Evolutionary conservation across 495 filamentous ascomycete genomes (phyloP).

Genomic region (Trichocladium uniseriatum): DNA sequence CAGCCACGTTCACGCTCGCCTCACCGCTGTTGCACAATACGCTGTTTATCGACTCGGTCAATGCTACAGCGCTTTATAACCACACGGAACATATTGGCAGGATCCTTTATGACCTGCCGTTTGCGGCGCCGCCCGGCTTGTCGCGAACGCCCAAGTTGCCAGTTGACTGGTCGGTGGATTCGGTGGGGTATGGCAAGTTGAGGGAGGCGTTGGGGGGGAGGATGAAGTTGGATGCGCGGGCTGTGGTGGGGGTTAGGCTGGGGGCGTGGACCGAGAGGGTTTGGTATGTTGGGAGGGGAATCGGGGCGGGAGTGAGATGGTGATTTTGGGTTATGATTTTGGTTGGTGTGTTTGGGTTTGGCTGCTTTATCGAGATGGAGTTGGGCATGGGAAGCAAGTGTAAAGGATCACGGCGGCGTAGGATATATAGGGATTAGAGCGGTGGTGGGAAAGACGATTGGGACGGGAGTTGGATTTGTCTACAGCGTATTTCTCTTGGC

Average conservation of each 20-base stretch:
- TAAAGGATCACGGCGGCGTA: too few relatives aligned
- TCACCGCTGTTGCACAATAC: constrained; percentile 67
- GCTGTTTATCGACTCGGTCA: constrained; percentile 63
- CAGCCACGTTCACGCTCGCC: constrained; percentile 71
- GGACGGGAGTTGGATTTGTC: too few relatives aligned
- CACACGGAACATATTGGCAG: constrained; percentile 64
- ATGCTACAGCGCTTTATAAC: constrained; percentile 80
- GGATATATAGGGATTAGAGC: too few relatives aligned
- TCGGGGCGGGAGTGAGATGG: constrained; percentile 62
- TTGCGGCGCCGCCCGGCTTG: constrained; percentile 66
- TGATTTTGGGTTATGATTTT: constrained; percentile 21
- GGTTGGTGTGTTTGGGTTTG: too few relatives aligned
- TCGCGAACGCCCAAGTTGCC: constrained; percentile 66
- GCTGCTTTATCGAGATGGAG: too few relatives aligned
- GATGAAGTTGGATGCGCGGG: constrained; percentile 70
- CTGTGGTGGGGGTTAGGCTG: constrained; percentile 58
- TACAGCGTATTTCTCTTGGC: too few relatives aligned
- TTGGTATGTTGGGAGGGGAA: constrained; percentile 61
- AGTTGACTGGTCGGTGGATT: constrained; percentile 64
- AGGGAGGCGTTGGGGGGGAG: constrained; percentile 74
- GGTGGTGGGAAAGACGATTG: too few relatives aligned
- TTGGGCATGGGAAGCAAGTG: too few relatives aligned
- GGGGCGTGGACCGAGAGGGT: constrained; percentile 62
- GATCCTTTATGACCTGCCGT: constrained; percentile 64
- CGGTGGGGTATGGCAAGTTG: constrained; percentile 74